Evolutionary conservation across 768 basidiomycete genomes (phyloP), one percentile per base, ranked within the genome.

Genomic region (Boletus sensibilis): DNA sequence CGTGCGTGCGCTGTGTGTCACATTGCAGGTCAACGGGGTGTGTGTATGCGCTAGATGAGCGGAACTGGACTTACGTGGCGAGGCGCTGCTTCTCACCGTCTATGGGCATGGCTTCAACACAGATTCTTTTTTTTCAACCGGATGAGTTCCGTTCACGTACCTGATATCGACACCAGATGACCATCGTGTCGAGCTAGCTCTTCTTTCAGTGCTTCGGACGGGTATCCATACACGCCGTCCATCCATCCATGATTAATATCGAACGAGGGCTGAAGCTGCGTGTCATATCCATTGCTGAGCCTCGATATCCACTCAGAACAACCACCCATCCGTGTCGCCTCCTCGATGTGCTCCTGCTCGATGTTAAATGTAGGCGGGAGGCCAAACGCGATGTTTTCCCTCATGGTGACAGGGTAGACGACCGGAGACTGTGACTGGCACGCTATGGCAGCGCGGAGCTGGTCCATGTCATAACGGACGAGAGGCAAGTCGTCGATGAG

Each of bases 51-150:
- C 16, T 5, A 7, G 37, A 40, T 12, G 12, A 20, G n/a, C 3
- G 14, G 10, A 3, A 11, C 7, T 4, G 33, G 18, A 75, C 80
- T 50, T 60, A 82, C 82, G 78, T 80, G 8, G 78, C 71, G 10
- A 83, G 58, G 1, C 79, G 73, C 63, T 83, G 83, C 43, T 65
- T 75, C 62, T 83, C 81, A 2, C 79, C 81, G 20, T 73, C 78
- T 48, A 34, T 43, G 21, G 13, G 20, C 0, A 27, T 41, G 48
- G 12, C 43, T 48, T 50, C 42, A 55, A 35, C 56, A 53, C 8
- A 52, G 3, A 61, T 35, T 20, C 12, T 44, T 18, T 56, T 40
- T 34, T 20, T 12, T 29, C 11, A 21, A 60, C 55, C n/a, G 53
- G 48, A 4, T 56, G 33, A 0, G 55, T 46, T 40, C 5, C 4